Evolutionary conservation across 83 land plant genomes (phyloP).

Genomic region (Picea abies): DNA sequence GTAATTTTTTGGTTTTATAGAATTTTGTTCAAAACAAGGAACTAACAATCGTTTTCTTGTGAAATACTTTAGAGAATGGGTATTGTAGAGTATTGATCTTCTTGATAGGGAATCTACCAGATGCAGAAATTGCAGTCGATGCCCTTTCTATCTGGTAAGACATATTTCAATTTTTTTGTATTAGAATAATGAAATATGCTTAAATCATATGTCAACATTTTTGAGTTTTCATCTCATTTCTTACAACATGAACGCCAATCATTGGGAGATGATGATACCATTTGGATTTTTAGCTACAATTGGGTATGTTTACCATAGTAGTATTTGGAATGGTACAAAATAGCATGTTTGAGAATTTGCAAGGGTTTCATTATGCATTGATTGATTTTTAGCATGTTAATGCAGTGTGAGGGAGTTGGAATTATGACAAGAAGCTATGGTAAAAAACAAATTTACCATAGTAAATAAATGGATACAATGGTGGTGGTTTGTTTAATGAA

Average conservation of each 20-base stretch:
- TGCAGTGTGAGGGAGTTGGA: constrained; percentile 38
- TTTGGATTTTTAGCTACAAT: constrained; percentile 42
- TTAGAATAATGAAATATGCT: neutral
- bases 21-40: neutral
- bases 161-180: neutral
- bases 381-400: too few relatives aligned
- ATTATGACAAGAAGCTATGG: too few relatives aligned
- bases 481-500: too few relatives aligned
- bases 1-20: neutral
- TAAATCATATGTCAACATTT: neutral
- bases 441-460: too few relatives aligned
- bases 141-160: constrained; percentile 48
- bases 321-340: too few relatives aligned
- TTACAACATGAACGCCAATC: constrained; percentile 43
- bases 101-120: constrained; percentile 37
- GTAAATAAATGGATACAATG: too few relatives aligned
- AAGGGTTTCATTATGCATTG: too few relatives aligned
- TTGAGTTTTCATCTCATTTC: neutral
- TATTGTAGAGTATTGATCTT: constrained; percentile 35
- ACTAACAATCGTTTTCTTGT: neutral
- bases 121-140: constrained; percentile 40
- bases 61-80: constrained; percentile 45
- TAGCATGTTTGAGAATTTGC: too few relatives aligned
- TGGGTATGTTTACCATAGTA: constrained; percentile 26
- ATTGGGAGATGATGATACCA: constrained; percentile 57